Evolutionary conservation across 78 protist species (phyloP).

Genomic region (Guillardia theta): DNA sequence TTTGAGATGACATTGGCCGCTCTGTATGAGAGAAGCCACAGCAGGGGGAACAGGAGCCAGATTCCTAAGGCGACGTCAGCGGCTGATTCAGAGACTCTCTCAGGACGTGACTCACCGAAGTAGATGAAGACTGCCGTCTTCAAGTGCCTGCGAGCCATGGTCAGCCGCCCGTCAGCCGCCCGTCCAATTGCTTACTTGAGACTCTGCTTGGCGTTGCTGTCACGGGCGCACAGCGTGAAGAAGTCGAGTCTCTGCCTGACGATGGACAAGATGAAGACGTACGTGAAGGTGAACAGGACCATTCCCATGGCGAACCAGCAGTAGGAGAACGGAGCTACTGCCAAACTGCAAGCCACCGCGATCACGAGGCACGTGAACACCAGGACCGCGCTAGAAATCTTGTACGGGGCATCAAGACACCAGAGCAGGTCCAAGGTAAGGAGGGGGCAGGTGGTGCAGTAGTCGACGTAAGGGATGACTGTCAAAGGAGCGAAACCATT

Average conservation of each 20-base stretch:
- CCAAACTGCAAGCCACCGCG: background rate
- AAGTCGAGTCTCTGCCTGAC: background rate
- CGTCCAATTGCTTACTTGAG: no score
- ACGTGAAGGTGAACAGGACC: background rate
- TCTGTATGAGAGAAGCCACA: background rate
- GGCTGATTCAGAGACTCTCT: no score
- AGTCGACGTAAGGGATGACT: background rate
- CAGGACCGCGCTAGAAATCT: background rate
- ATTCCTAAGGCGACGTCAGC: no score
- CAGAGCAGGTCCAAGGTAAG: background rate
- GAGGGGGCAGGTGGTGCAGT: background rate
- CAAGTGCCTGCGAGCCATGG: background rate
- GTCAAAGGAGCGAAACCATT: background rate
- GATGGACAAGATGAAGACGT: background rate
- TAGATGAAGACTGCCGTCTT: background rate
- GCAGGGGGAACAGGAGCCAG: background rate
- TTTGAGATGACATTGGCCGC: background rate
- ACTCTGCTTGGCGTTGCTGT: constrained; percentile 7
- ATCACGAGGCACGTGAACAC: background rate
- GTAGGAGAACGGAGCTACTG: background rate
- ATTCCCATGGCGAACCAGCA: background rate
- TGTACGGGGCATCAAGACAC: background rate
- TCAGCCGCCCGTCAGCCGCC: no score
- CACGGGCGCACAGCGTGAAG: background rate
- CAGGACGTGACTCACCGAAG: no score